Evolutionary conservation across 495 filamentous ascomycete species (phyloP), one percentile per base, ranked within the genome.

Genomic region (Parachaetomium inaequale): DNA sequence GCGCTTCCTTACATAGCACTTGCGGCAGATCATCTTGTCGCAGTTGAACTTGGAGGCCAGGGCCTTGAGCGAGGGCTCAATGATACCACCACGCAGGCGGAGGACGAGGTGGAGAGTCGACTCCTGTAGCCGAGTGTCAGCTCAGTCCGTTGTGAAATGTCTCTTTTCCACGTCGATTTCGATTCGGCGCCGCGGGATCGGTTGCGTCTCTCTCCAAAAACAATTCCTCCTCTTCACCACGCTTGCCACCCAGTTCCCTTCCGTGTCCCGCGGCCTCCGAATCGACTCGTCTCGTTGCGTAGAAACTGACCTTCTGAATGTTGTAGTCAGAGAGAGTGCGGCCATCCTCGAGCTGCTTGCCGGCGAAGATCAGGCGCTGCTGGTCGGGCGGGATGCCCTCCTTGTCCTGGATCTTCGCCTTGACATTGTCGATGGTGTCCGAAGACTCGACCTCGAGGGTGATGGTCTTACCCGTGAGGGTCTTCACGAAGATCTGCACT

Each of bases 11-110:
- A 68, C 65, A 49, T 96, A 97, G 88, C 93, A 98, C 87, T 98
- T 97, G 83, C 94, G 93, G 89, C 94, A 98, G 81, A 98, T 96
- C 87, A 90, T 90, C 89, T 98, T 98, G 65, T 98, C 94, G 88
- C 93, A 97, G 85, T 98, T 98, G 87, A 92, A 98, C 85, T 96
- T 97, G 82, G 86, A 89, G 68, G 94, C 94, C 66, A 98, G 88
- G 63, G 92, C 95, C 87, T 98, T 98, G 72, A 98, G 86, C 70
- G 92, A 96, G 72, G 94, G 94, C 85, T 98, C 94, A 75, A 98
- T 98, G 83, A 98, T 93, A 82, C 94, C 94, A 81, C 94, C 94
- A 84, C 94, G 93, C 70, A 98, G 93, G 85, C 94, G 92, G 76
- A 98, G 93, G 78, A 98, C 94, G 69, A 98, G 83, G 84, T 98